These are phyloP conservation scores for Metschnikowia koreensis DNA, from an alignment of 805 yeast genomes.

Conservation along the genomic window DNA sequence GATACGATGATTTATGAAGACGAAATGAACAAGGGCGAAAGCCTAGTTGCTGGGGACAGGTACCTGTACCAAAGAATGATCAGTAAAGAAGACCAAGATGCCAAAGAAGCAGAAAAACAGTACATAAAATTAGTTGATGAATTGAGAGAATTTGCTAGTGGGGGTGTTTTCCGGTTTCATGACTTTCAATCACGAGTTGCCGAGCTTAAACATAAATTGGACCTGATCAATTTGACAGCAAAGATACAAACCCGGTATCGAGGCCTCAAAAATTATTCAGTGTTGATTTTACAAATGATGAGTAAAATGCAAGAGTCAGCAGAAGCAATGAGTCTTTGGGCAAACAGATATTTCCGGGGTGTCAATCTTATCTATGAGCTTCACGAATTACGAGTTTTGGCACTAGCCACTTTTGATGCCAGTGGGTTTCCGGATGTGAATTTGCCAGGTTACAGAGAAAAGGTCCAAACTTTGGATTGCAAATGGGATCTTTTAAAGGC, in stretches of 20 bases:
- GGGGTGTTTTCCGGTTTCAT: background rate
- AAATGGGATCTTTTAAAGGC: background rate
- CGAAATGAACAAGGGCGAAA: too few relatives aligned
- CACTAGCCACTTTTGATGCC: background rate
- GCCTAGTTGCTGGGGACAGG: too few relatives aligned
- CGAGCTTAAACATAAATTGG: background rate
- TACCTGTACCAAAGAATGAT: background rate
- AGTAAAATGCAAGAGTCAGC: background rate
- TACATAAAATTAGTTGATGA: background rate
- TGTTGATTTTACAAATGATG: background rate
- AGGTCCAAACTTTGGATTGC: background rate
- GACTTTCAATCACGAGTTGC: background rate
- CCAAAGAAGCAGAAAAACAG: background rate
- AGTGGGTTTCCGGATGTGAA: background rate
- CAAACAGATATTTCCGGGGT: background rate
- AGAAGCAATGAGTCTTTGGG: background rate
- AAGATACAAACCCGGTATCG: background rate
- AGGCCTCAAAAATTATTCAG: background rate
- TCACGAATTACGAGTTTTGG: background rate
- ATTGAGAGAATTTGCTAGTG: background rate
- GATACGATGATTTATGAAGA: too few relatives aligned
- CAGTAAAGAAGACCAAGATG: background rate
- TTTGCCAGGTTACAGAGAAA: background rate
- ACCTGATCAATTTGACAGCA: background rate
- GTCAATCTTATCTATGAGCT: background rate